Base-by-base conservation (phyloP, 768 basidiomycete species). In the Cyclocybe aegerita region DNA sequence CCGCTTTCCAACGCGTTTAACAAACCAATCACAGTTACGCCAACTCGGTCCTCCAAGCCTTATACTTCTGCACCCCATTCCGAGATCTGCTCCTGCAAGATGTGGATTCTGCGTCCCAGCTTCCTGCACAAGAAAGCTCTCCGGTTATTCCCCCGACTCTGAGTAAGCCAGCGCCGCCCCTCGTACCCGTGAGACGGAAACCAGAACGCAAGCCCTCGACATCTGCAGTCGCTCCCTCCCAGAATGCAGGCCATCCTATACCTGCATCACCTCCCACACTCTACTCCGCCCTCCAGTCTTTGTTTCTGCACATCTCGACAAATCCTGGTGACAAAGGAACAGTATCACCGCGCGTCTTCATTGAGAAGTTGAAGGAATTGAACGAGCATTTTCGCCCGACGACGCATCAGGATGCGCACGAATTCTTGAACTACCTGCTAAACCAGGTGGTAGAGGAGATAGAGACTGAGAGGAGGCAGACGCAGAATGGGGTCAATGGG, bases 321-420 rank as follows among this genome's bases (percentile, higher is more conserved):
- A 88, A 89, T 65, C 88, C 86, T 4, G 73, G 76, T 15, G 83
- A 88, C 65, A 84, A 86, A 63, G 96, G 96, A 52, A 90, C 90
- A 7, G 81, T 98, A 37, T 81, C 93, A 1, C 97, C 97, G 1
- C 83, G 87, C 49, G 89, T 89, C 16, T 91, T 99, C 69, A 88
- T 99, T 65, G 86, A 93, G 63, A 96, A 96, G 65, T 80, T 98
- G 60, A 92, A 91, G 70, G 85, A 93, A 62, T 77, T 92, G 60
- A 98, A 98, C 68, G 92, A 93, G 60, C 76, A 87, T 40, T 99
- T 98, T 63, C 80, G 93, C 42, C 86, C 86, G 34, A 87, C 90
- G 11, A 88, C 90, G 81, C 97, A 99, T 65, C 97, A 99, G 65
- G 97, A 99, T 66, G 97, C 97, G 2, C 97, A 98, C 70, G 97